phyloP scores from a whole-genome alignment of 2,329 filamentous ascomycete species.

The Penicillium frequentans region DNA sequence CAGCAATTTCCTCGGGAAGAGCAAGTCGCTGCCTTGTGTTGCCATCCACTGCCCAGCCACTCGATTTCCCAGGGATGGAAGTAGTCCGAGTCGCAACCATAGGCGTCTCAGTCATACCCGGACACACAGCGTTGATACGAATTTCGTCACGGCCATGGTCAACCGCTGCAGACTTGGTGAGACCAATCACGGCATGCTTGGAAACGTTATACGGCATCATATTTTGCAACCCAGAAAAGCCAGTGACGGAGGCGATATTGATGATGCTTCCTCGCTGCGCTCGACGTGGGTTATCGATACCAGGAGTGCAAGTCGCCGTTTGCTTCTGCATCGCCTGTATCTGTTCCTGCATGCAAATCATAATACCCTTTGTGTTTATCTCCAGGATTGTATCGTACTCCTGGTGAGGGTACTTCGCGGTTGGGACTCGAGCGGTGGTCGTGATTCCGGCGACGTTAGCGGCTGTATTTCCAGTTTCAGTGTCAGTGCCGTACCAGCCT shows the following conservation, averaged over 20 bases:
- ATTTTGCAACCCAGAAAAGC: neutral
- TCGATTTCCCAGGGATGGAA: neutral
- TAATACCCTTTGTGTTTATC: neutral
- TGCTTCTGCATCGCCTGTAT: neutral
- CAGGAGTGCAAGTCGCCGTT: neutral
- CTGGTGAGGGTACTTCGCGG: neutral
- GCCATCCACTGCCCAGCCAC: neutral
- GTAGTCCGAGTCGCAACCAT: neutral
- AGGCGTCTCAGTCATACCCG: neutral
- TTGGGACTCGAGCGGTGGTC: neutral
- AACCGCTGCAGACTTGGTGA: neutral
- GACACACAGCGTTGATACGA: neutral
- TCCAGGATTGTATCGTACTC: neutral
- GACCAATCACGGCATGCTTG: neutral
- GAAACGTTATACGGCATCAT: neutral
- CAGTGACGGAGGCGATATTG: neutral
- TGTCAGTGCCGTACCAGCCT: neutral
- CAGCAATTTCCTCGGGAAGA: neutral
- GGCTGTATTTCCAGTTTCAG: neutral
- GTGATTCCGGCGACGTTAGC: neutral
- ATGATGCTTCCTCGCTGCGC: neutral
- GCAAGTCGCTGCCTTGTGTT: neutral
- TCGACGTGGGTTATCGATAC: neutral
- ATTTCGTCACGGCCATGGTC: neutral
- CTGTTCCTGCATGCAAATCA: neutral